Conservation (phyloP, 305 asterid genomes). For the Petunia hybrid region DNA sequence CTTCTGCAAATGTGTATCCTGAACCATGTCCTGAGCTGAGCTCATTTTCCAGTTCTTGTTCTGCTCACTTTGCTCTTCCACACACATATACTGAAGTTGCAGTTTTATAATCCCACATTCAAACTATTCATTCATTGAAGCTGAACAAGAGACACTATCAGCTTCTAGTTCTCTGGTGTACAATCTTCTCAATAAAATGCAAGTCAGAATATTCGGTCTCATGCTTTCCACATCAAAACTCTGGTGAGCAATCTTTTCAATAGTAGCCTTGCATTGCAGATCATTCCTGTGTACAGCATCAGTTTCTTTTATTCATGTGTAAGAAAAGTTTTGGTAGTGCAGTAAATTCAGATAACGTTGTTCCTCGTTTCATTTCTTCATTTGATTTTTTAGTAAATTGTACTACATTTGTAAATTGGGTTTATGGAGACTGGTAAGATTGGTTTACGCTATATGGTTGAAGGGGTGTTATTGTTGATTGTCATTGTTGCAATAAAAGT, state of each 20-base stretch:
- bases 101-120: conserved; percentile 41
- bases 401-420: conserved; percentile 72
- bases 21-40: conserved; percentile 74
- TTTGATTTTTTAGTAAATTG: conserved; percentile 43
- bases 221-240: conserved; percentile 39
- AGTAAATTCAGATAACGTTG: conserved; percentile 52
- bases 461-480: conserved; percentile 47
- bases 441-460: conserved; percentile 50
- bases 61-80: conserved; percentile 41
- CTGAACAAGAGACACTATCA: conserved; percentile 41
- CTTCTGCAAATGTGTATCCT: conserved; percentile 65
- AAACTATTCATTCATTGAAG: conserved; percentile 54
- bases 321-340: conserved; percentile 96
- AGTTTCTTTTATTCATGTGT: conserved; percentile 71
- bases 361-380: conserved; percentile 45
- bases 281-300: conserved; percentile 74
- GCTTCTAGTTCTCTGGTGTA: conserved; percentile 44
- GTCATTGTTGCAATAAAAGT: conserved; percentile 53
- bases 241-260: conserved; percentile 41
- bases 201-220: conserved; percentile 34
- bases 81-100: conserved; percentile 47
- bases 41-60: conserved; percentile 37
- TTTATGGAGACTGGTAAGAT: conserved; percentile 50
- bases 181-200: conserved; percentile 47
- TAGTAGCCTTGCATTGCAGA: conserved; percentile 40